phyloP scores from a whole-genome alignment of 179 eudicot genomes.

The Gypsophila paniculata region DNA sequence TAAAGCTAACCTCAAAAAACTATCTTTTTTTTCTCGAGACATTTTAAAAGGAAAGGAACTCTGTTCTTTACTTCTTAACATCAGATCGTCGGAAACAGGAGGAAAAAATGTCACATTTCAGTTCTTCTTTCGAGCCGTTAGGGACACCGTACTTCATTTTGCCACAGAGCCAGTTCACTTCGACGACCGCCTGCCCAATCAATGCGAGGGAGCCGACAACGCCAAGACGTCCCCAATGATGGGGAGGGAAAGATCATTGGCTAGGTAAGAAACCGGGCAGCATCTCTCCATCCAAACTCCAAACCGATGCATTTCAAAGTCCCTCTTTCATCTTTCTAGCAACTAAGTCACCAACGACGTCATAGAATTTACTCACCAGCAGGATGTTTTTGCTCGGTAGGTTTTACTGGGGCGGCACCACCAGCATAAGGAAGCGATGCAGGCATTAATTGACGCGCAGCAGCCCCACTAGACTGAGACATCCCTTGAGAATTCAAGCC shows the following conservation, averaged over 20 bases:
- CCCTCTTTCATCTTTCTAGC: background rate
- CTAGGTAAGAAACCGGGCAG: conserved; percentile 33
- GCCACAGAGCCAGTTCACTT: background rate
- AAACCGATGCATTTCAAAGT: background rate
- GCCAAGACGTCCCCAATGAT: background rate
- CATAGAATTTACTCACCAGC: conserved; percentile 57
- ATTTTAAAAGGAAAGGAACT: too few species aligned
- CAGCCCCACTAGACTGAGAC: conserved; percentile 52
- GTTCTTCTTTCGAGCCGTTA: background rate
- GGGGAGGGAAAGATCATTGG: conserved; percentile 42
- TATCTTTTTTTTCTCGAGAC: too few species aligned
- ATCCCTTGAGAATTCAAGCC: conserved; percentile 46
- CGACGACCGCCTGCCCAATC: conserved; percentile 1
- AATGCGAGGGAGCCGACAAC: conserved; percentile 1
- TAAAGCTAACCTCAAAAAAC: background rate
- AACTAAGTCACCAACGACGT: background rate
- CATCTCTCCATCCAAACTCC: conserved; percentile 21
- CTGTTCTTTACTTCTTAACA: too few species aligned
- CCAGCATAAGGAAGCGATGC: conserved; percentile 59
- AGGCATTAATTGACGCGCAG: conserved; percentile 41
- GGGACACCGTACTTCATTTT: background rate
- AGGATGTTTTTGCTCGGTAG: conserved; percentile 85
- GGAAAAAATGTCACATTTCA: background rate
- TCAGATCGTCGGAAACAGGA: too few species aligned
- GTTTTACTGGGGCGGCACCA: conserved; percentile 59